Percentiles rank a stretch among this genome's conserved stretches.
These are phyloP conservation scores for Annulohypoxylon moriforme DNA, from an alignment of 495 filamentous ascomycete genomes.

Conservation along the genomic window DNA sequence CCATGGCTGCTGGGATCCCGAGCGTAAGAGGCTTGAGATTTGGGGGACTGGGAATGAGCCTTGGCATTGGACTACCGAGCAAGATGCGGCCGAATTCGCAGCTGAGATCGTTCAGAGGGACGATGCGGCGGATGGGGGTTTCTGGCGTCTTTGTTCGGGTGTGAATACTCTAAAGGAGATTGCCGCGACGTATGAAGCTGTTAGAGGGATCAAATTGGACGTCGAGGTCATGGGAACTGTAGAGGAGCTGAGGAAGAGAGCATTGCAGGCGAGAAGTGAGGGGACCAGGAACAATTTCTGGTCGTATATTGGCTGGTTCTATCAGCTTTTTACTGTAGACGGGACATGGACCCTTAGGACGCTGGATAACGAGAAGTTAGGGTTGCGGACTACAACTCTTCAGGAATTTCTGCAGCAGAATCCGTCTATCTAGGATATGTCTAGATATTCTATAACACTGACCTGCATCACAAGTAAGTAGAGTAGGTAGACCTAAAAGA, in stretches of 20 bases:
- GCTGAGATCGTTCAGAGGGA: constrained; percentile 21
- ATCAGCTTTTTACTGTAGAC: constrained; percentile 29
- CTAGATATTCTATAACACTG: no score
- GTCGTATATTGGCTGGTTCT: constrained; percentile 44
- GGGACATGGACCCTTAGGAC: constrained; percentile 30
- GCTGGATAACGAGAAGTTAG: constrained; percentile 38
- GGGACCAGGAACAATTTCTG: constrained; percentile 25
- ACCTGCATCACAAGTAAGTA: no score
- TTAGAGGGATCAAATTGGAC: constrained; percentile 9
- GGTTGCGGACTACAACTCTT: constrained; percentile 23
- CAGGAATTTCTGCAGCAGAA: constrained; percentile 39
- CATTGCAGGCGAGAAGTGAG: constrained; percentile 13
- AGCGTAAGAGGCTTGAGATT: constrained; percentile 29
- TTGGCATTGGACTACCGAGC: constrained; percentile 40
- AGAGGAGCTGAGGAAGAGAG: constrained; percentile 22
- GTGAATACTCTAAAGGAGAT: constrained; percentile 28
- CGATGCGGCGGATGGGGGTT: constrained; percentile 37
- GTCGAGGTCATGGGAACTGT: constrained; percentile 29
- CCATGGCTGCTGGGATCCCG: constrained; percentile 27
- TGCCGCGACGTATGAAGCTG: constrained; percentile 16
- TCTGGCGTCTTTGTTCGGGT: constrained; percentile 36
- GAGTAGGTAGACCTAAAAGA: constrained; percentile 1
- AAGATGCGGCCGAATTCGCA: constrained; percentile 37
- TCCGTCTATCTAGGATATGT: constrained; percentile 3
- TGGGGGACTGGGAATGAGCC: constrained; percentile 36